Evolutionary conservation across 2,329 filamentous ascomycete species (phyloP), one percentile per base, ranked within the genome.

Genomic region (Fonsecaea nubica): DNA sequence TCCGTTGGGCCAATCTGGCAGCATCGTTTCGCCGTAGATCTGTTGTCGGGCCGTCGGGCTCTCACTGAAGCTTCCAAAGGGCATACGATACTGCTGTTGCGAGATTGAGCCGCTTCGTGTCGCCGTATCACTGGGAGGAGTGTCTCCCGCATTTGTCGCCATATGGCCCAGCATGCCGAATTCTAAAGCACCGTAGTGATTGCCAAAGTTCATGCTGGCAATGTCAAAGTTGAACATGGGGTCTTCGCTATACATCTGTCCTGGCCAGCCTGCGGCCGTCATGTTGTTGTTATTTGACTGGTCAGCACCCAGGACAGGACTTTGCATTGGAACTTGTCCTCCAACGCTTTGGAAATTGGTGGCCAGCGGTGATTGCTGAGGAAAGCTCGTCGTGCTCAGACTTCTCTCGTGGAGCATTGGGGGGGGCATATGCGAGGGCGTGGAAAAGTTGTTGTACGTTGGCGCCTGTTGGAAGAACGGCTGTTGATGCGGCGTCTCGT

Each of bases 161-260:
- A 99, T 96, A 77, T 98, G 94, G 33, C 92, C 93, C 0, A 99
- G 86, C 87, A 98, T 97, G 62, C 93, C 91, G 77, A 98, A 97
- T 78, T 98, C 95, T 77, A 97, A 85, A 18, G 93, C 94, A 67
- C 93, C 94, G 76, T 98, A 99, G 71, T 96, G 92, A 76, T 95
- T 98, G 63, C 93, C 93, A 77, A 98, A 99, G 77, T 95, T 95
- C 76, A 97, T 86, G 66, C 92, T 93, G 63, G 96, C 93, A 10
- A 97, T 87, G 77, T 98, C 93, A 77, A 98, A 97, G 77, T 97
- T 97, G 85, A 96, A 97, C 63, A 97, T 81, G 0, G 93, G 92
- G 76, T 98, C 95, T 75, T 92, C 95, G 18, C 45, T 25, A 75
- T 97, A 97, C 35, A 96, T 84, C 0, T 85, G 78, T 4, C 82